Conservation (phyloP, 2,329 filamentous ascomycete genomes). For the Elsinoe necatrix region DNA sequence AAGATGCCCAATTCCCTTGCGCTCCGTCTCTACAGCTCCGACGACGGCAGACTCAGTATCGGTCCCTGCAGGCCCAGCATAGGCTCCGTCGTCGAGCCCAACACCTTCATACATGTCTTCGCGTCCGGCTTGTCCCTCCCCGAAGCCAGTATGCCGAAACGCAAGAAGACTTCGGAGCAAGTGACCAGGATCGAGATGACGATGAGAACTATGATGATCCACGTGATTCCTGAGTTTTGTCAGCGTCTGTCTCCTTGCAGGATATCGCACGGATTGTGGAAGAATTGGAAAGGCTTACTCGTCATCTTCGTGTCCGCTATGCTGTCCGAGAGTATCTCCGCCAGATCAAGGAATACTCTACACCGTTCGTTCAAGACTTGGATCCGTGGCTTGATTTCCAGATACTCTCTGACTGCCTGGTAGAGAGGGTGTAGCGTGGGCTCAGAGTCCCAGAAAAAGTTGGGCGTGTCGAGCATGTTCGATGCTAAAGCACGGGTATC, state of each 20-base stretch:
- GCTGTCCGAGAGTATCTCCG: conserved; percentile 85
- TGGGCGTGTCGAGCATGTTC: conserved; percentile 91
- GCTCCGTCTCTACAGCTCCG: neutral
- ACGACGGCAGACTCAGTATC: neutral
- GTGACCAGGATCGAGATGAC: conserved; percentile 85
- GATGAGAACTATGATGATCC: conserved; percentile 96
- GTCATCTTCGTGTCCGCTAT: conserved; percentile 95
- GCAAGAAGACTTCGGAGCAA: conserved; percentile 75
- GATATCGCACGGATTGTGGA: neutral
- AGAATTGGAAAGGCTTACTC: conserved; percentile 31
- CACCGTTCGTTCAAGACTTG: conserved; percentile 96
- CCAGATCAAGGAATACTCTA: conserved; percentile 89
- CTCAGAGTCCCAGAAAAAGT: conserved; percentile 98
- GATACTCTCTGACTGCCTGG: conserved; percentile 87
- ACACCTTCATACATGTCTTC: neutral
- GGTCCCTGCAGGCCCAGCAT: neutral
- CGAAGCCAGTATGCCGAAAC: conserved; percentile 63
- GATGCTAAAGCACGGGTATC: conserved; percentile 54
- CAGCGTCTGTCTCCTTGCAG: neutral
- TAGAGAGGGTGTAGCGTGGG: conserved; percentile 92
- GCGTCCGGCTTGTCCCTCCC: conserved; percentile 12
- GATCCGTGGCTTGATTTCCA: conserved; percentile 93
- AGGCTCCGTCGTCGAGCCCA: neutral
- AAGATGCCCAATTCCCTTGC: neutral
- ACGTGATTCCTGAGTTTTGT: conserved; percentile 60